Evolutionary conservation across 1,284 basidiomycete genomes (phyloP).

Genomic region (Gomphus sp.): DNA sequence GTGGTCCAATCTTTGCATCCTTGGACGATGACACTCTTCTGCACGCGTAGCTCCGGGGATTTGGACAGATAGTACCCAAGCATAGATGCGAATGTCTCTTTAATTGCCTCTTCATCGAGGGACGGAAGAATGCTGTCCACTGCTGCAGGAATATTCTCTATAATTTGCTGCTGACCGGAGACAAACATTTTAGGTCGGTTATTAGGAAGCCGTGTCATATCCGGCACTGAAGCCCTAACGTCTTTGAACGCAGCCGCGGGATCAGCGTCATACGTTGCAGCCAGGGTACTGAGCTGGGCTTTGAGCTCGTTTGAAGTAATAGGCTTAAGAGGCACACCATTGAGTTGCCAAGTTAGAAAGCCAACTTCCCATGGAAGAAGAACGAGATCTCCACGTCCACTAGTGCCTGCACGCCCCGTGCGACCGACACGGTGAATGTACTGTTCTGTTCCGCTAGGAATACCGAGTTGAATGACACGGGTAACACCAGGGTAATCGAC

Average conservation of each 20-base stretch:
- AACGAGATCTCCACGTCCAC: constrained; percentile 83
- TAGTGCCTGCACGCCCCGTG: constrained; percentile 69
- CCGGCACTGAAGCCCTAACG: constrained; percentile 1
- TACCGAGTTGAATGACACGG: constrained; percentile 88
- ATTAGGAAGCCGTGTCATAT: not conserved
- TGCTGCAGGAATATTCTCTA: constrained; percentile 25
- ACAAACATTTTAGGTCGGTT: not conserved
- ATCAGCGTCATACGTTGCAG: constrained; percentile 41
- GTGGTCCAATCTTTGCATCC: constrained; percentile 62
- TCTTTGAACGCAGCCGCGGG: constrained; percentile 21
- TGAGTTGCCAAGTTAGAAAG: constrained; percentile 61
- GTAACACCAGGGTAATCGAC: constrained; percentile 90
- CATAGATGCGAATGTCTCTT: constrained; percentile 60
- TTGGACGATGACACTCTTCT: constrained; percentile 41
- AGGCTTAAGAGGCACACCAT: constrained; percentile 64
- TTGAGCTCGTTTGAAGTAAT: constrained; percentile 43
- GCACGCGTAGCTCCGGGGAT: constrained; percentile 38
- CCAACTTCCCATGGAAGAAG: constrained; percentile 77
- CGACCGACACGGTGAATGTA: constrained; percentile 92
- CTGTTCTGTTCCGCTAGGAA: constrained; percentile 62
- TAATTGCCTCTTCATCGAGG: constrained; percentile 49
- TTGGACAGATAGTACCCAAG: constrained; percentile 72
- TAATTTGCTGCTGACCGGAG: constrained; percentile 13
- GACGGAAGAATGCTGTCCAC: constrained; percentile 23
- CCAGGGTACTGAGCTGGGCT: constrained; percentile 41